Evolutionary conservation across 352 stramenopile genomes (phyloP).

Genomic region (Phytopythium boreale): DNA sequence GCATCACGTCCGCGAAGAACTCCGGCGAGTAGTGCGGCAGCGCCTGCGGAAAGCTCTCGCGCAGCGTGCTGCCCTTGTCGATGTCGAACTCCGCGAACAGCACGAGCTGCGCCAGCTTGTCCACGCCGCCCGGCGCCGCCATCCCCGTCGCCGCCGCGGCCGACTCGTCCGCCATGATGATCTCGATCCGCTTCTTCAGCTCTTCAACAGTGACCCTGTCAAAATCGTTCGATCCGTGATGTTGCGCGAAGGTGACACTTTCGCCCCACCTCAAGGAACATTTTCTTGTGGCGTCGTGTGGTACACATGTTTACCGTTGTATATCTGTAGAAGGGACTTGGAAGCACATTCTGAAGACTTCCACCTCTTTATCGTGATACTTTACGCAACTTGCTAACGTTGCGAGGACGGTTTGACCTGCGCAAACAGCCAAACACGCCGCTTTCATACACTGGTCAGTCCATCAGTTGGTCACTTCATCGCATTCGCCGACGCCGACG

Average conservation of each 20-base stretch:
- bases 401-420: background rate
- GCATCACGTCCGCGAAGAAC: conserved; percentile 89
- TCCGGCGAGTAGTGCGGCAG: conserved; percentile 81
- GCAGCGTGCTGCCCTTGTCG: conserved; percentile 84
- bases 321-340: background rate
- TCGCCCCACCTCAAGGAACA: background rate
- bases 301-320: background rate
- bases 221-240: too few relatives aligned
- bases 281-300: conserved; percentile 8
- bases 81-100: conserved; percentile 87
- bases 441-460: background rate
- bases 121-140: background rate
- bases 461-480: background rate
- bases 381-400: background rate
- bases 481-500: background rate
- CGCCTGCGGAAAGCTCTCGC: conserved; percentile 54
- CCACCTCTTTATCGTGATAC: background rate
- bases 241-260: background rate
- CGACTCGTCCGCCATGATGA: conserved; percentile 4
- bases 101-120: conserved; percentile 53
- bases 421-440: background rate
- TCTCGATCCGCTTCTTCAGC: background rate
- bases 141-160: background rate
- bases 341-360: background rate
- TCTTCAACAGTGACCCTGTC: conserved; percentile 1